Base-by-base conservation (phyloP, 768 basidiomycete species). In the Suillus bovinus region DNA sequence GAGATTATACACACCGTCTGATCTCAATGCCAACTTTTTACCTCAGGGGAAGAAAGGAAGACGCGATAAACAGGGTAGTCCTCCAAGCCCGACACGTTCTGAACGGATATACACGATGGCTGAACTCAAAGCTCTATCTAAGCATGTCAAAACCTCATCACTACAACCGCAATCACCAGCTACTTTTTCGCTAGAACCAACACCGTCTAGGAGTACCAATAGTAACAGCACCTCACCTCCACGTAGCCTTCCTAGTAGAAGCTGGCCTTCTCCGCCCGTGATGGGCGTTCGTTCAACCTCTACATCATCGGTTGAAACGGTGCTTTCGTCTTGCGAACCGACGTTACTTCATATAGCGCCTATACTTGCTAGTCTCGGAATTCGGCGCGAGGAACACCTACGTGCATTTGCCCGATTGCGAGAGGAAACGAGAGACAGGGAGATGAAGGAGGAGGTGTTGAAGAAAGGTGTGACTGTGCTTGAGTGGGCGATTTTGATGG, bases 401-500 rank as follows among this genome's bases (percentile, higher is more conserved):
- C 78, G 81, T 13, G 90, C 90, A 3, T 74, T 91, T 20, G 81
- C 80, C 10, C 78, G 82, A 60, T 72, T 91, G 64, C 83, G 82
- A 41, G 87, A 88, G 60, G 86, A 84, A 63, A 90, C 86, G 24
- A 74, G 90, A 64, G 84, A 91, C 71, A 76, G 84, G 61, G 88
- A 90, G 71, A 79, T 91, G 53, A 87, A 81, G 72, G 87, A 88
- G 67, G 86, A 86, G 66, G 90, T 88, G 59, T 69, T 91, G 73
- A 83, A 76, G 69, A 77, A 82, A 67, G 90, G 90, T 1, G 78
- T 91, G 57, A 90, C 88, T 0, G 80, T 89, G 9, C 78, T 91
- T 75, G 90, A 91, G 67, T 91, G 90, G 90, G 90, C 90, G 24
- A 88, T 91, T 68, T 77, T 91, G 67, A 72, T 91, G 62, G 90